Evolutionary conservation across 495 filamentous ascomycete genomes (phyloP), one percentile per base, ranked within the genome.

Genomic region (Aspergillus mulundensis): DNA sequence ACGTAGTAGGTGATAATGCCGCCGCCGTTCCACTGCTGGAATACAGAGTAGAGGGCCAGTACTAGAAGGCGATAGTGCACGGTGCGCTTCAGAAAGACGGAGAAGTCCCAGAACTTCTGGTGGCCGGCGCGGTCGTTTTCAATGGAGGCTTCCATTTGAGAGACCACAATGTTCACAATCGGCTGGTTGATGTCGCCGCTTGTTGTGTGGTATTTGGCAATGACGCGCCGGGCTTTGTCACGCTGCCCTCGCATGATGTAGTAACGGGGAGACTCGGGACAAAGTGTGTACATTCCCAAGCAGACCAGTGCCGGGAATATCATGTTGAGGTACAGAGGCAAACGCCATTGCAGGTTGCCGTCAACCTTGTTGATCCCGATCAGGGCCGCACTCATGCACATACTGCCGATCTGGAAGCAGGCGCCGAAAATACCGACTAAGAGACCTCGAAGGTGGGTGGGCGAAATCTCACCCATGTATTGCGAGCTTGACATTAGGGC

Each of bases 11-110:
- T 67, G 39, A 77, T 75, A 19, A 75, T 77, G 19, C 70, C 61
- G 18, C 74, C 71, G 11, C 74, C 71, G 53, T 75, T 75, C 74
- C 74, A 76, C 52, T 73, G 68, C 48, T 77, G 74, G 56, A 77
- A 77, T 32, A 74, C 41, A 0, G 71, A 74, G 61, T 75, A 77
- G 15, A 76, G 61, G 21, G 67, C 46, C 16, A 75, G 48, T 10
- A 73, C 68, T 14, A 74, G 50, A n/a, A 74, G 50, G 41, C 74
- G 65, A 50, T 61, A 75, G 19, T 66, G 65, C 36, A 67, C 69
- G 12, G 58, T 52, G 51, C 66, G 64, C 19, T 63, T 70, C 56
- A 73, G 66, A 55, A 77, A 75, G 5, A 70, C 69, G 6, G 71
- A 62, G 50, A 65, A 75, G 49, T 74, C 70, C 71, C 70, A 77